Evolutionary conservation across 805 yeast species (phyloP).

Genomic region (Starmerella potacharoeniae): DNA sequence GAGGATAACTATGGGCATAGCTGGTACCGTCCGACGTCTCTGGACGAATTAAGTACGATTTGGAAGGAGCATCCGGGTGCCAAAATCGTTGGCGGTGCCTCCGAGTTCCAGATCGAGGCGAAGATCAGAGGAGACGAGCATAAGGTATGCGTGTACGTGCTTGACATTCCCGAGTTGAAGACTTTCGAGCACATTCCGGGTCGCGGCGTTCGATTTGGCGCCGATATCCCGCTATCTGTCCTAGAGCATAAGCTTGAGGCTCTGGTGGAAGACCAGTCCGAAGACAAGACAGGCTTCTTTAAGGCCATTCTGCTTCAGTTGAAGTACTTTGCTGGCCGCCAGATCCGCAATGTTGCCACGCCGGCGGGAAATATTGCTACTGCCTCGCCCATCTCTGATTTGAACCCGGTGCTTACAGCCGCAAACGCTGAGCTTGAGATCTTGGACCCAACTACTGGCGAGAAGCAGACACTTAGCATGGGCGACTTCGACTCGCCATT

Average conservation of each 20-base stretch:
- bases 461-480: constrained; percentile 27
- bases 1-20: constrained; percentile 33
- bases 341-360: constrained; percentile 40
- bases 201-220: constrained; percentile 35
- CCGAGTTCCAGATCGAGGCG: constrained; percentile 39
- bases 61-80: constrained; percentile 30
- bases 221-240: constrained; percentile 33
- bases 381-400: constrained; percentile 40
- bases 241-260: constrained; percentile 32
- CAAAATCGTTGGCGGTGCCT: constrained; percentile 39
- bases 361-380: constrained; percentile 42
- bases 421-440: constrained; percentile 33
- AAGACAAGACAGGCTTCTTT: constrained; percentile 30
- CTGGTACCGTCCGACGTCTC: constrained; percentile 38
- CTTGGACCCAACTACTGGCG: constrained; percentile 28
- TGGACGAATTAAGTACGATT: constrained; percentile 31
- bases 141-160: constrained; percentile 33
- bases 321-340: constrained; percentile 40
- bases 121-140: constrained; percentile 36
- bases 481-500: constrained; percentile 29
- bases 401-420: constrained; percentile 38
- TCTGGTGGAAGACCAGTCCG: constrained; percentile 21
- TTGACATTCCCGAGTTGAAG: constrained; percentile 35
- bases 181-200: constrained; percentile 30
- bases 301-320: constrained; percentile 33